Evolutionary conservation across 2,329 filamentous ascomycete species (phyloP), one percentile per base, ranked within the genome.

Genomic region (Aspergillus ochraceoroseus): DNA sequence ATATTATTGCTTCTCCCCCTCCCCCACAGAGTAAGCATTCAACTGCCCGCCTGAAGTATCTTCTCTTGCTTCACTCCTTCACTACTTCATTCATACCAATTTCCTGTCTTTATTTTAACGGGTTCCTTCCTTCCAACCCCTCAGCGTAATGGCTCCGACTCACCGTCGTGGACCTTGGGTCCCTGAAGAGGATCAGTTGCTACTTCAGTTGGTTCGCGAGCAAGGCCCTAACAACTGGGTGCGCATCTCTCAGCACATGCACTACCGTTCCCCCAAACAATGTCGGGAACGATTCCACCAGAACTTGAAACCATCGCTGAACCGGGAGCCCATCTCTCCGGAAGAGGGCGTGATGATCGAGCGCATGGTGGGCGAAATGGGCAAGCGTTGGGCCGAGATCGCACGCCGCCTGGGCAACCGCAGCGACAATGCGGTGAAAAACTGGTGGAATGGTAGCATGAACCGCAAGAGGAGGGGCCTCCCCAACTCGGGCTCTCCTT

Each of bases 401-500:
- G 87, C 89, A 30, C 77, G 89, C 51, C 75, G 80, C 31, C 75
- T 95, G 13, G 76, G 83, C 39, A 87, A 87, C 50, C 83, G 89
- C 58, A 94, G 88, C 64, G 89, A 95, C 70, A 95, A 95, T 58
- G 85, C 87, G 18, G 87, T 95, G 49, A 95, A 95, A 77, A 95
- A 95, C 66, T 95, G 88, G 87, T 95, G 86, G 86, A 95, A 95
- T 61, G 88, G 89, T 34, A 86, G 83, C 61, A 85, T 89, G 75
- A 95, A 95, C 69, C 80, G 88, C 57, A 76, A 83, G 56, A 75
- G 72, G 57, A 71, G 80, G 51, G 63, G 71, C 37, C 61, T 67
- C 23, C 53, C 57, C 7, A 55, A 52, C 13, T 48, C 58, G 28
- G 56, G 46, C 30, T 68, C 47, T 64, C 70, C 62, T 49, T 38